Percentiles rank a stretch among this genome's conserved stretches.
These are phyloP conservation scores for Trichophaea hybrida DNA, from an alignment of 2,329 filamentous ascomycete species.

Conservation along the genomic window DNA sequence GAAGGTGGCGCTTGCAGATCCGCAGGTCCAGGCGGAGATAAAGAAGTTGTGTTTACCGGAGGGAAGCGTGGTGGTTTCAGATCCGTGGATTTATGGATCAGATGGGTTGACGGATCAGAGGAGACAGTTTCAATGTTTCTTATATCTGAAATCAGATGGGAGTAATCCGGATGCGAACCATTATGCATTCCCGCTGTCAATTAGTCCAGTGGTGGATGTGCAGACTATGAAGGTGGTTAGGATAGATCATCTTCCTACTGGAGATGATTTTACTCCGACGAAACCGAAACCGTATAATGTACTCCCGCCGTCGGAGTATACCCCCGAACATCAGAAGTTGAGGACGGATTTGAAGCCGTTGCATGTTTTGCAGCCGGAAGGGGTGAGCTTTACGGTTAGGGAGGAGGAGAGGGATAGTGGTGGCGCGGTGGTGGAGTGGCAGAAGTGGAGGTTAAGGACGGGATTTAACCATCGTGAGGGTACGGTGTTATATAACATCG, in stretches of 20 bases:
- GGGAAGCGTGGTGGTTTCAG: conserved; percentile 44
- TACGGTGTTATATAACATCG: conserved; percentile 52
- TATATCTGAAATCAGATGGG: conserved; percentile 48
- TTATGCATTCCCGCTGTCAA: conserved; percentile 52
- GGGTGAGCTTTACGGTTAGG: conserved; percentile 40
- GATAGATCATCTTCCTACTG: conserved; percentile 55
- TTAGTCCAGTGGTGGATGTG: conserved; percentile 52
- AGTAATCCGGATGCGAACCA: conserved; percentile 51
- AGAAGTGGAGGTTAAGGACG: conserved; percentile 49
- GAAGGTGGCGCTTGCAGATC: conserved; percentile 41
- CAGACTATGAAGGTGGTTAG: conserved; percentile 50
- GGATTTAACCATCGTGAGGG: conserved; percentile 51
- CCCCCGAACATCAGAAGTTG: conserved; percentile 47
- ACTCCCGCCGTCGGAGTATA: conserved; percentile 46
- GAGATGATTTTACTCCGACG: conserved; percentile 45
- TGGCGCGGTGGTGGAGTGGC: conserved; percentile 46
- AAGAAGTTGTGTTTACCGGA: conserved; percentile 48
- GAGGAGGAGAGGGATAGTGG: conserved; percentile 30
- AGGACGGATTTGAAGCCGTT: conserved; percentile 49
- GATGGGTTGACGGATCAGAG: conserved; percentile 39
- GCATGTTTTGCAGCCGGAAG: conserved; percentile 50
- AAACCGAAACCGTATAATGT: conserved; percentile 44
- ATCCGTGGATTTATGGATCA: conserved; percentile 53
- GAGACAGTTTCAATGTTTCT: conserved; percentile 48
- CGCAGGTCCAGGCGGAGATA: conserved; percentile 44